phyloP scores from a whole-genome alignment of 352 stramenopile genomes.

The Globisporangium cylindrosporum region DNA sequence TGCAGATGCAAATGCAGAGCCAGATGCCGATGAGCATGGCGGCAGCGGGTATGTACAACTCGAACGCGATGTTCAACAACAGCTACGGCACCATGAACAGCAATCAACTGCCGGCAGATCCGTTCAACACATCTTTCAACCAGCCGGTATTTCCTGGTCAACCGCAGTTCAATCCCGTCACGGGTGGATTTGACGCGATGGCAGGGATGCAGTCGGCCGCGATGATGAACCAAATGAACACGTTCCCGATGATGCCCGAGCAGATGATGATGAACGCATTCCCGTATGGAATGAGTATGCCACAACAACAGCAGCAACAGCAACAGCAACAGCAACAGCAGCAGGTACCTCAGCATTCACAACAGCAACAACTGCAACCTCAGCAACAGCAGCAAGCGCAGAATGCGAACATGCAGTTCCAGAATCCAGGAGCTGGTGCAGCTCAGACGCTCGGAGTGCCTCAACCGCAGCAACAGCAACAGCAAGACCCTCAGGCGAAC shows the following conservation, averaged over 20 bases:
- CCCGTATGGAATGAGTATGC: conserved; percentile 29
- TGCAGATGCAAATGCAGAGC: conserved; percentile 57
- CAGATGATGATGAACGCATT: conserved; percentile 48
- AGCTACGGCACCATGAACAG: conserved; percentile 22
- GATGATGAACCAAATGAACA: conserved; percentile 56
- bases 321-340: conserved; percentile 8
- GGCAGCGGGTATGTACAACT: conserved; percentile 39
- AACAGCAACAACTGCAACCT: conserved; percentile 18
- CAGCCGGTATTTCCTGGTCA: conserved; percentile 34
- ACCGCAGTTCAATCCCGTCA: conserved; percentile 18
- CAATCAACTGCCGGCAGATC: conserved; percentile 54
- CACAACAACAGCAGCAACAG: conserved; percentile 22
- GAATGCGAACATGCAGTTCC: conserved; percentile 17
- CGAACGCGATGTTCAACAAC: conserved; percentile 26
- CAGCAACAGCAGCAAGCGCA: conserved; percentile 17
- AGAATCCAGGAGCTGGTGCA: conserved; percentile 2
- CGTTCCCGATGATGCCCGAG: conserved; percentile 42
- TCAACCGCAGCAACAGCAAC: conserved; percentile 23
- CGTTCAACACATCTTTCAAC: conserved; percentile 63
- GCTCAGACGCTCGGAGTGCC: neutral
- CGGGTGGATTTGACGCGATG: conserved; percentile 26
- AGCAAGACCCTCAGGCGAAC: conserved; percentile 19
- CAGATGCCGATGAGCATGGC: conserved; percentile 44
- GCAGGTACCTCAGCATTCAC: conserved; percentile 2
- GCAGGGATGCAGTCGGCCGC: conserved; percentile 35